These are phyloP conservation scores for Helicocarpus griseus DNA, from an alignment of 2,329 filamentous ascomycete genomes.

Conservation along the genomic window DNA sequence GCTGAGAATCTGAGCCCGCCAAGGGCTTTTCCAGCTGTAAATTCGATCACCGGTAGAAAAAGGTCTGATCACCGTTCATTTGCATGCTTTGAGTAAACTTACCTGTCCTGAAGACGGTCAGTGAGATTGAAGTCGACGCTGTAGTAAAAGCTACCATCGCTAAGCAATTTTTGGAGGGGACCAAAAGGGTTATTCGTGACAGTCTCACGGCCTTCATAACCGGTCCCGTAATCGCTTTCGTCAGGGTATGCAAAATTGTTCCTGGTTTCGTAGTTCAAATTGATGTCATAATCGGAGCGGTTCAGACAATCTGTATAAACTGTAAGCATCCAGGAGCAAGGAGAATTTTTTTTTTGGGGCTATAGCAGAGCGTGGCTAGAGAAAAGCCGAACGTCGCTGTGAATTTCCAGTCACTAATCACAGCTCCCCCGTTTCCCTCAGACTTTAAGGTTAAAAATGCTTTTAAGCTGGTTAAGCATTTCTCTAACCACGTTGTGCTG, in stretches of 20 bases:
- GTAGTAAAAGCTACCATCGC: slow-evolving; percentile 94
- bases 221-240: slow-evolving; percentile 42
- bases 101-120: slow-evolving; percentile 83
- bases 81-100: slow-evolving; percentile 15
- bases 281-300: slow-evolving; percentile 73
- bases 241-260: slow-evolving; percentile 45
- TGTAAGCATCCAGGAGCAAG: slow-evolving; percentile 10
- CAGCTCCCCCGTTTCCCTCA: no score
- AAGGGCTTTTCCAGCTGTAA: no score
- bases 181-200: slow-evolving; percentile 78
- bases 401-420: no score
- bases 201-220: slow-evolving; percentile 55
- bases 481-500: no score
- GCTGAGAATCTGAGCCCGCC: no score
- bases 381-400: no score
- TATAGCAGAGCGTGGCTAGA: no score
- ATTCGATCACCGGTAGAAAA: no score
- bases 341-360: no score
- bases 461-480: no score
- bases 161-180: slow-evolving; percentile 81
- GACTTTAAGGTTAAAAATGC: no score
- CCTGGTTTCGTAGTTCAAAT: slow-evolving; percentile 44
- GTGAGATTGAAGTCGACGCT: slow-evolving; percentile 97
- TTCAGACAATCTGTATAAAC: slow-evolving; percentile 66
- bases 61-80: no score